Conservation (phyloP, 2,329 filamentous ascomycete genomes). For the Pseudogymnoascus sp. region DNA sequence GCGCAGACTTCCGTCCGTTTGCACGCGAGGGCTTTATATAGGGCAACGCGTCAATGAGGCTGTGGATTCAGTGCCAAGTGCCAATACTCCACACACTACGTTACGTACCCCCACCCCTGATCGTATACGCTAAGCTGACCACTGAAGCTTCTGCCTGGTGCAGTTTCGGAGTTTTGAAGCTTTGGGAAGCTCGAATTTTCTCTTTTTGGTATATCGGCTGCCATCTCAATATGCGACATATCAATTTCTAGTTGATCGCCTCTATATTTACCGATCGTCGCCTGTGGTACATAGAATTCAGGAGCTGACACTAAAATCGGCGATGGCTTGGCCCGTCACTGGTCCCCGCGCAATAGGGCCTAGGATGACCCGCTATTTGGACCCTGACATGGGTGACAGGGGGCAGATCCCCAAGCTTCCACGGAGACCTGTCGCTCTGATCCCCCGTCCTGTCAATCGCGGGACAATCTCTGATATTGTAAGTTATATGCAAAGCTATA, state of each 20-base stretch:
- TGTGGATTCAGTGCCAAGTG: neutral
- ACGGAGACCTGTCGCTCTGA: neutral
- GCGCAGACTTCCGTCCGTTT: neutral
- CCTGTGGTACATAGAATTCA: neutral
- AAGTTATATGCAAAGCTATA: neutral
- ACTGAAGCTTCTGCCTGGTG: neutral
- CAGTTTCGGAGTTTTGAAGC: neutral
- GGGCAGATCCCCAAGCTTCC: neutral
- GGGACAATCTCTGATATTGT: neutral
- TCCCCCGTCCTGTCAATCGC: neutral
- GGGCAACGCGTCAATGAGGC: neutral
- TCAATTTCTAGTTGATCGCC: neutral
- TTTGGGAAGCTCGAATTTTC: neutral
- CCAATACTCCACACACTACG: neutral
- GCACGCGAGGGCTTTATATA: neutral
- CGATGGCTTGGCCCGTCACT: neutral
- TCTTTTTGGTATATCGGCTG: neutral
- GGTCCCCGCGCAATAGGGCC: neutral
- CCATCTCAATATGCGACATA: neutral
- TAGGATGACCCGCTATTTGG: neutral
- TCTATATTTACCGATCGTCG: neutral
- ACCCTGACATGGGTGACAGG: neutral
- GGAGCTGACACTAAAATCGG: neutral
- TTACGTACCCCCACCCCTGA: neutral
- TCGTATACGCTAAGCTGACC: neutral